Evolutionary conservation across 2,329 filamentous ascomycete species (phyloP).

Genomic region (Tolypocladium tundrense): DNA sequence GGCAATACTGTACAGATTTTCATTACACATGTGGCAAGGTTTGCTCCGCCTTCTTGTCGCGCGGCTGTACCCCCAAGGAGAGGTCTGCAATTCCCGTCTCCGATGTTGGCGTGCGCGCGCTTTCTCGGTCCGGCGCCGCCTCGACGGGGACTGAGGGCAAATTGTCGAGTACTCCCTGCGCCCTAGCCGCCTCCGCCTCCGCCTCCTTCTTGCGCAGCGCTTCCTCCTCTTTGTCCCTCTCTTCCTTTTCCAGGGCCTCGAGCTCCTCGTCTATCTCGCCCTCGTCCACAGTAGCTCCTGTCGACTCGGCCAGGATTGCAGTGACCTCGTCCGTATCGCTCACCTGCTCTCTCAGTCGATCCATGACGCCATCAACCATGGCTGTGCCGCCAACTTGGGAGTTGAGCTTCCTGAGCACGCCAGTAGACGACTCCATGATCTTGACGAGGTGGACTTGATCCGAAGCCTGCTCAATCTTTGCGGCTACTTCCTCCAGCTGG

Average conservation of each 20-base stretch:
- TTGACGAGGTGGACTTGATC: conserved; percentile 76
- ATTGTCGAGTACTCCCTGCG: conserved; percentile 43
- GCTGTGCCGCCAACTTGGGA: conserved; percentile 67
- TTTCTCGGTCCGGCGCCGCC: conserved; percentile 21
- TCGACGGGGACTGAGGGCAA: conserved; percentile 28
- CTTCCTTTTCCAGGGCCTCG: conserved; percentile 58
- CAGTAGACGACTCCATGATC: conserved; percentile 70
- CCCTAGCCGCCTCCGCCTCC: conserved; percentile 36
- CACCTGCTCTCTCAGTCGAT: conserved; percentile 70
- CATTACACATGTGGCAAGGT: not conserved
- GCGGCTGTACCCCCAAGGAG: conserved; percentile 9
- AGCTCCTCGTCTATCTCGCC: conserved; percentile 81
- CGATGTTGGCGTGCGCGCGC: conserved; percentile 21
- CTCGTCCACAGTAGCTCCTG: conserved; percentile 55
- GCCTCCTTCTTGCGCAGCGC: conserved; percentile 33
- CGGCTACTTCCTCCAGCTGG: conserved; percentile 75
- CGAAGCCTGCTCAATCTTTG: conserved; percentile 75
- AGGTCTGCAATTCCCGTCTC: conserved; percentile 26
- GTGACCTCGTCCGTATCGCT: conserved; percentile 72
- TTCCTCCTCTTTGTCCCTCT: conserved; percentile 41
- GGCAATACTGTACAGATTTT: not conserved
- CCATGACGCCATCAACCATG: conserved; percentile 65
- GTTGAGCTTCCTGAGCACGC: conserved; percentile 64
- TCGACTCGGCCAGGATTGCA: conserved; percentile 59
- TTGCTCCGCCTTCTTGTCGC: not conserved